Evolutionary conservation across 805 yeast species (phyloP), one percentile per base, ranked within the genome.

Genomic region (Candida ortonii): DNA sequence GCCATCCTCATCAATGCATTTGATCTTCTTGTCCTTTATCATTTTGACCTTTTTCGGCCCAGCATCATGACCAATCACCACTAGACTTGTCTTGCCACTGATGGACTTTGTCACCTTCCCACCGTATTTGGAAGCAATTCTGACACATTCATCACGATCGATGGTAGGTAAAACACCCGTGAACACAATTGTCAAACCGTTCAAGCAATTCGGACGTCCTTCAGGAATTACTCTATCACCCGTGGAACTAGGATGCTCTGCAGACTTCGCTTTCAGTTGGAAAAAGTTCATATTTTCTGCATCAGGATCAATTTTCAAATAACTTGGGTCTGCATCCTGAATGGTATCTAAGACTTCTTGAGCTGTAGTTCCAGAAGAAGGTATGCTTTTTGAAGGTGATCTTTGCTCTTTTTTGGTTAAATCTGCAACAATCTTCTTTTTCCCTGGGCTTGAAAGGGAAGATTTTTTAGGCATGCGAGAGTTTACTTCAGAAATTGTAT

Each of bases 51-150:
- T 93, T n/a, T 87, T 78, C 2, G 97, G 97, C 1, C 98, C 98
- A 2, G 98, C 97, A 47, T 93, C 97, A 33, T 73, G 87, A 6
- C 98, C 98, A 19, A 93, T 68, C 1, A 93, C 97, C 2, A 90
- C 95, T 28, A 88, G 68, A 16, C 87, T 75, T 1, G 98, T 93
- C 51, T 82, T 85, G 8, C 86, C 77, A 36, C 93, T 84, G 16
- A 90, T 81, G 0, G 95, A 75, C 48, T 85, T 78, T 4, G 94
- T 85, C 12, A 90, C 95, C 49, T 80, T 80, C 3, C 96, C 98
- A 11, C 98, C 98, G 52, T 90, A 87, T 44, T 73, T 71, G 49
- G 85, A 80, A 5, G 96, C 95, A 9, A 84, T 53, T 16, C 72
- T 67, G 52, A 85, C 94, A 18, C 89, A 80, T 14, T 76, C 78